Percentiles rank a stretch among this genome's conserved stretches.
Conservation (phyloP, 2,329 filamentous ascomycete species). For the Coniella vitis region DNA sequence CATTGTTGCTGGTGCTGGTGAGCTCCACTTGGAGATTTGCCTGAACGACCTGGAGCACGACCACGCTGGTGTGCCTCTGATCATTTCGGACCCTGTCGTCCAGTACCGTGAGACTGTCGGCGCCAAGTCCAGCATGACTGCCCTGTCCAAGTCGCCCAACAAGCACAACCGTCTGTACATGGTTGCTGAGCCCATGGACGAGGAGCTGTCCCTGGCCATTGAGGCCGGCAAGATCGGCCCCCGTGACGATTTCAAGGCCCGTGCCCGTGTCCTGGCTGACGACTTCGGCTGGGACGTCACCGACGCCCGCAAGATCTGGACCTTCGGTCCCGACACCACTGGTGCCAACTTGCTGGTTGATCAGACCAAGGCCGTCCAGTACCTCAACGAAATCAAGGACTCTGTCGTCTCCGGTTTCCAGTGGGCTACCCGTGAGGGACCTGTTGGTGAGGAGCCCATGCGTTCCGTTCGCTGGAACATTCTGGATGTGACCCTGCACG, state of each 20-base stretch:
- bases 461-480: slow-evolving; percentile 97
- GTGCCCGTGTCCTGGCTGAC: slow-evolving; percentile 92
- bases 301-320: slow-evolving; percentile 99
- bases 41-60: slow-evolving; percentile 99
- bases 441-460: slow-evolving; percentile 97
- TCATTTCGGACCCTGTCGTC: slow-evolving; percentile 96
- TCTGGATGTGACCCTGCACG: slow-evolving; percentile 98
- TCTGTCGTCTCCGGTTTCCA: slow-evolving; percentile 99
- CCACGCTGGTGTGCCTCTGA: slow-evolving; percentile 96
- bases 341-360: slow-evolving; percentile 98
- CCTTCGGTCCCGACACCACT: slow-evolving; percentile 95
- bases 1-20: slow-evolving; percentile 97
- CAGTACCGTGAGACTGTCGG: slow-evolving; percentile 96
- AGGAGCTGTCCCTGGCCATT: slow-evolving; percentile 87
- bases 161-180: slow-evolving; percentile 99
- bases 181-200: slow-evolving; percentile 79
- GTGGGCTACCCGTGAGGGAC: slow-evolving; percentile 97
- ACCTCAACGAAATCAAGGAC: slow-evolving; percentile 99
- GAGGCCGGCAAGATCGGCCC: slow-evolving; percentile 87
- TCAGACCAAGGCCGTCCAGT: slow-evolving; percentile 99
- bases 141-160: slow-evolving; percentile 99
- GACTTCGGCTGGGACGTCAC: slow-evolving; percentile 99
- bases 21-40: slow-evolving; percentile 99
- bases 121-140: slow-evolving; percentile 82
- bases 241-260: slow-evolving; percentile 98